A percentile compares a stretch with the other conserved stretches of the same genome.
Conservation (phyloP, 2,329 filamentous ascomycete species). For the Neonectria coccinea region DNA sequence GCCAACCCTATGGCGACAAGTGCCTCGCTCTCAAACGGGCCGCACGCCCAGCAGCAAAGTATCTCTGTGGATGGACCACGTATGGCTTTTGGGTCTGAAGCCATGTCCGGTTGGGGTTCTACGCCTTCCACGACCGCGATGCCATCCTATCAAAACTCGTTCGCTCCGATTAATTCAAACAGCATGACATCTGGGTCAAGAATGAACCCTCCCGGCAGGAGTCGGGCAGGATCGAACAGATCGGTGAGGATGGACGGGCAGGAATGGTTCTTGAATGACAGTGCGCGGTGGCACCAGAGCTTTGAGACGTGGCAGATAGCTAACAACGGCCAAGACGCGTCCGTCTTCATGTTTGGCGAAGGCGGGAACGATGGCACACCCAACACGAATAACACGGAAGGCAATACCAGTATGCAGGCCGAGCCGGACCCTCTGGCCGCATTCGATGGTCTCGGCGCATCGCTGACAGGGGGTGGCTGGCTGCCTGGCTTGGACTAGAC, state of each 20-base stretch:
- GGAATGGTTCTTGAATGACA: constrained; percentile 69
- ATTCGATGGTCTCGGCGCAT: constrained; percentile 50
- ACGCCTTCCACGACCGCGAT: constrained; percentile 36
- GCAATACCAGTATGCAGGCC: constrained; percentile 32
- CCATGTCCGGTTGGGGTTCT: constrained; percentile 45
- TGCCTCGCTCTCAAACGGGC: constrained; percentile 23
- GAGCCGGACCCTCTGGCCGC: constrained; percentile 41
- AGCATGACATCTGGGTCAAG: constrained; percentile 28
- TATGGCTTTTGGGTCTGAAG: constrained; percentile 39
- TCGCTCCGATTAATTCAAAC: constrained; percentile 37
- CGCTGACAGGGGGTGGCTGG: constrained; percentile 51
- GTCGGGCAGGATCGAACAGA: constrained; percentile 31
- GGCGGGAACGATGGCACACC: constrained; percentile 36
- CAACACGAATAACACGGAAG: constrained; percentile 31
- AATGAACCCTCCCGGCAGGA: constrained; percentile 39
- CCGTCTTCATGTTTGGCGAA: constrained; percentile 48
- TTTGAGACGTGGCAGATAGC: constrained; percentile 65
- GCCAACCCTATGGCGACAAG: constrained; percentile 32
- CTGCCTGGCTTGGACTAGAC: constrained; percentile 51
- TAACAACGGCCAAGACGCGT: constrained; percentile 40
- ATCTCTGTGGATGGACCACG: constrained; percentile 38
- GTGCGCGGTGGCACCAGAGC: constrained; percentile 68
- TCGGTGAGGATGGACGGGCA: constrained; percentile 60
- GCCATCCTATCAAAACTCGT: constrained; percentile 37
- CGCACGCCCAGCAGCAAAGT: constrained; percentile 34